Conservation (phyloP, 805 yeast genomes). For the Hyphopichia homilentoma region DNA sequence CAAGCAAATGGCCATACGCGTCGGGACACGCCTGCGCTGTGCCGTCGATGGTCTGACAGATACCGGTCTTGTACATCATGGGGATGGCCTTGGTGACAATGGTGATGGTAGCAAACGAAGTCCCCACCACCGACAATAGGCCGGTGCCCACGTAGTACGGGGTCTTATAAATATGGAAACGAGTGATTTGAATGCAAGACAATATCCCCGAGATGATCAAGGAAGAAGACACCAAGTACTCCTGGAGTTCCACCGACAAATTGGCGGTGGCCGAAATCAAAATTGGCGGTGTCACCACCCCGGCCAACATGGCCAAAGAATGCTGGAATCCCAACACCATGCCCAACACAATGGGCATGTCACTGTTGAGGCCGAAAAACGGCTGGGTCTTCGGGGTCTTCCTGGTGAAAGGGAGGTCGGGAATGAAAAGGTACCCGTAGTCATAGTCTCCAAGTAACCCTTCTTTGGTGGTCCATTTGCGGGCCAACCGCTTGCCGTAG, state of each 20-base stretch:
- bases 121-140: slow-evolving; percentile 83
- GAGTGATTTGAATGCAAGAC: slow-evolving; percentile 60
- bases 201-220: slow-evolving; percentile 47
- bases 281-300: slow-evolving; percentile 81
- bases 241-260: slow-evolving; percentile 38
- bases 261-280: slow-evolving; percentile 64
- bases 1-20: slow-evolving; percentile 86
- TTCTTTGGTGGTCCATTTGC: slow-evolving; percentile 66
- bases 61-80: slow-evolving; percentile 68
- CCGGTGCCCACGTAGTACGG: slow-evolving; percentile 85
- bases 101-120: slow-evolving; percentile 78
- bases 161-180: slow-evolving; percentile 72
- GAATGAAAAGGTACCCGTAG: slow-evolving; percentile 75
- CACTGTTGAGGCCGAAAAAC: slow-evolving; percentile 75
- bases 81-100: slow-evolving; percentile 55
- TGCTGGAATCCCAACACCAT: slow-evolving; percentile 83
- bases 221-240: slow-evolving; percentile 36
- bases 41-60: slow-evolving; percentile 69
- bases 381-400: slow-evolving; percentile 57
- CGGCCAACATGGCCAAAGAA: slow-evolving; percentile 87
- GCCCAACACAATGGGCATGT: slow-evolving; percentile 79
- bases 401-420: slow-evolving; percentile 65
- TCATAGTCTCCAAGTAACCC: slow-evolving; percentile 88
- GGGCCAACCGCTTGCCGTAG: slow-evolving; percentile 1
- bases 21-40: slow-evolving; percentile 74